Conservation (phyloP, 805 yeast species). For the Saccharomycopsis synnaedendra region DNA sequence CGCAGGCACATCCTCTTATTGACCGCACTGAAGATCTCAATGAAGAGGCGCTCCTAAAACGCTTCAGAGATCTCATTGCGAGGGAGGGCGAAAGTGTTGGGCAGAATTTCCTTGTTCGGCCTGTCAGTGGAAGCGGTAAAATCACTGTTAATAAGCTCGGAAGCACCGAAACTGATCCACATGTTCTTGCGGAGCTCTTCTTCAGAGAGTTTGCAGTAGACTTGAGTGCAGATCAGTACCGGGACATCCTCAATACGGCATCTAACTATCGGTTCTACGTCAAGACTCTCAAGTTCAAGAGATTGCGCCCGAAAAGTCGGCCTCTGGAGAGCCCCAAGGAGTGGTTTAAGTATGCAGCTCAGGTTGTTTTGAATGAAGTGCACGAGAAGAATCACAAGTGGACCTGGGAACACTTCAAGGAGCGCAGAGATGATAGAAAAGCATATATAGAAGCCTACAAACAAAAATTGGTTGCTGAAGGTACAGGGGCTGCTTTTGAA, state of each 20-base stretch:
- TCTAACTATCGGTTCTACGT: constrained; percentile 71
- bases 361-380: constrained; percentile 66
- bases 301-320: constrained; percentile 47
- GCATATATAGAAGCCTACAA: constrained; percentile 62
- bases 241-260: constrained; percentile 69
- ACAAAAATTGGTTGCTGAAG: constrained; percentile 32
- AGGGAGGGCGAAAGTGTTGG: constrained; percentile 20
- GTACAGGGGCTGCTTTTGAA: constrained; percentile 18
- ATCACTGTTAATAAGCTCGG: constrained; percentile 72
- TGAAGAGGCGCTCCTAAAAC: constrained; percentile 32
- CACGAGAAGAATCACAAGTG: constrained; percentile 72
- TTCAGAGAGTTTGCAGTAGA: constrained; percentile 87
- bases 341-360: constrained; percentile 78
- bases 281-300: constrained; percentile 65
- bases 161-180: constrained; percentile 56
- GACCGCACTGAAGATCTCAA: constrained; percentile 27
- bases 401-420: constrained; percentile 78
- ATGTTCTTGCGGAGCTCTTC: constrained; percentile 59
- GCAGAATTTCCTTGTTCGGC: constrained; percentile 58
- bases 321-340: constrained; percentile 51
- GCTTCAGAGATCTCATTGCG: constrained; percentile 35
- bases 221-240: constrained; percentile 75
- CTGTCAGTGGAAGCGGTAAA: constrained; percentile 83
- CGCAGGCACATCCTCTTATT: constrained; percentile 42
- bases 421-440: constrained; percentile 61